Percentiles rank a stretch among this genome's conserved stretches.
Conservation (phyloP, 495 filamentous ascomycete species). For the Halenospora varia region DNA sequence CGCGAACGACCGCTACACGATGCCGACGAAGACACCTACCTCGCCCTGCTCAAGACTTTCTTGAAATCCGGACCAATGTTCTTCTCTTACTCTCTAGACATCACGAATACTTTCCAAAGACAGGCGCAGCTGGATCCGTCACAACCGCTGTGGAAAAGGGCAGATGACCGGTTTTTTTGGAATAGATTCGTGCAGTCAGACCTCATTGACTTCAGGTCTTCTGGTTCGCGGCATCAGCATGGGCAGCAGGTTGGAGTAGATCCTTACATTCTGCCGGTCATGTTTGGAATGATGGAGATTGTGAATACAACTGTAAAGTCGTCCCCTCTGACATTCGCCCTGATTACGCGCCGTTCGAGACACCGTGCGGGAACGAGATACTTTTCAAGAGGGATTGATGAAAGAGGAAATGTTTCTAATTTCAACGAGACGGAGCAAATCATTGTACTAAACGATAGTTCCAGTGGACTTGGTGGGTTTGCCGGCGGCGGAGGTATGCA, state of each 20-base stretch:
- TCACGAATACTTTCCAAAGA: constrained; percentile 93
- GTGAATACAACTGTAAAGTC: constrained; percentile 70
- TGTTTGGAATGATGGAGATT: constrained; percentile 93
- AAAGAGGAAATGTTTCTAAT: constrained; percentile 89
- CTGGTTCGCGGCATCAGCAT: constrained; percentile 47
- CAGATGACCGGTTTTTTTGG: constrained; percentile 99
- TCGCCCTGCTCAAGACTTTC: constrained; percentile 70
- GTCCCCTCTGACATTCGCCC: constrained; percentile 75
- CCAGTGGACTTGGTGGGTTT: constrained; percentile 70
- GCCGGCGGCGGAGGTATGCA: constrained; percentile 70
- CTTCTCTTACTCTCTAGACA: constrained; percentile 93
- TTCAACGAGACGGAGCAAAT: constrained; percentile 98
- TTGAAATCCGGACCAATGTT: constrained; percentile 88
- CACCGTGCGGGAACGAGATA: constrained; percentile 88
- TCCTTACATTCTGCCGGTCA: constrained; percentile 90
- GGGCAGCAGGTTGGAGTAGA: constrained; percentile 74
- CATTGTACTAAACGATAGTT: constrained; percentile 76
- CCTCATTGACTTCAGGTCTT: constrained; percentile 75
- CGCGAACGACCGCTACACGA: constrained; percentile 90
- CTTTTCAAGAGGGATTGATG: constrained; percentile 89
- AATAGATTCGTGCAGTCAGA: constrained; percentile 90
- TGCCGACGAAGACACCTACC: constrained; percentile 86
- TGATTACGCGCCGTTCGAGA: constrained; percentile 84
- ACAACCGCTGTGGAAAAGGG: constrained; percentile 80
- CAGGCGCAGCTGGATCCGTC: constrained; percentile 68